Percentiles rank a stretch among this genome's conserved stretches.
Conservation (phyloP, 345 rosid species). For the Bruguiera gymnorhiza region DNA sequence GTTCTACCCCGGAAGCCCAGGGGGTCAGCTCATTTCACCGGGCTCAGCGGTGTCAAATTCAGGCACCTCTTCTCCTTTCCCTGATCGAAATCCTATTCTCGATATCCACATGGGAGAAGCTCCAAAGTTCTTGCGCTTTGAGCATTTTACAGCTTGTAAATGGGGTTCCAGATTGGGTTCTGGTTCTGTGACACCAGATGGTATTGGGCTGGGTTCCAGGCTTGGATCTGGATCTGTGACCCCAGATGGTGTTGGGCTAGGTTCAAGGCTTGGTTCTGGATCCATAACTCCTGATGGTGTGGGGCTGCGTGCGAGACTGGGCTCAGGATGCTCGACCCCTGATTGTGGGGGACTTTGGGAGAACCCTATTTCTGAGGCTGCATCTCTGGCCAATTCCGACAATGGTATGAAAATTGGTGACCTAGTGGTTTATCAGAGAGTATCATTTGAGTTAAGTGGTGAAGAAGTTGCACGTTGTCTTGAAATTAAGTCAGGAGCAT, state of each 20-base stretch:
- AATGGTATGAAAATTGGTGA: slow-evolving; percentile 44
- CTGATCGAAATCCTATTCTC: slow-evolving; percentile 53
- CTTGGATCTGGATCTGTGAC: slow-evolving; percentile 73
- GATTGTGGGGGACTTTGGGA: slow-evolving; percentile 45
- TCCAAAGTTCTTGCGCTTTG: slow-evolving; percentile 63
- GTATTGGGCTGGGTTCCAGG: slow-evolving; percentile 25
- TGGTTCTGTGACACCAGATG: slow-evolving; percentile 28
- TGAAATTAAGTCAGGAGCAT: slow-evolving; percentile 46
- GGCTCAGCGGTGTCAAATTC: slow-evolving; percentile 78
- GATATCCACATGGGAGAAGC: slow-evolving; percentile 65
- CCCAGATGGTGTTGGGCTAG: slow-evolving; percentile 64
- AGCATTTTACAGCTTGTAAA: slow-evolving; percentile 61
- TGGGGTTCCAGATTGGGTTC: slow-evolving; percentile 78
- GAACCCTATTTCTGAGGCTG: slow-evolving; percentile 47
- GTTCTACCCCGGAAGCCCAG: slow-evolving; percentile 76
- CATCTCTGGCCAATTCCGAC: slow-evolving; percentile 44
- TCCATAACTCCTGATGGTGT: slow-evolving; percentile 66
- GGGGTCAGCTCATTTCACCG: slow-evolving; percentile 75
- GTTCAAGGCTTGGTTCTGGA: slow-evolving; percentile 77
- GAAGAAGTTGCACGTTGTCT: slow-evolving; percentile 94
- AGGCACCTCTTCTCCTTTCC: slow-evolving; percentile 89
- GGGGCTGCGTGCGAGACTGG: slow-evolving; percentile 54
- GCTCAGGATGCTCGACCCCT: slow-evolving; percentile 78
- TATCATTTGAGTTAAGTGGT: slow-evolving; percentile 87
- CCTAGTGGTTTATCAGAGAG: slow-evolving; percentile 54